Evolutionary conservation across 805 yeast species (phyloP).

Genomic region (Lipomyces yamanashiensis): DNA sequence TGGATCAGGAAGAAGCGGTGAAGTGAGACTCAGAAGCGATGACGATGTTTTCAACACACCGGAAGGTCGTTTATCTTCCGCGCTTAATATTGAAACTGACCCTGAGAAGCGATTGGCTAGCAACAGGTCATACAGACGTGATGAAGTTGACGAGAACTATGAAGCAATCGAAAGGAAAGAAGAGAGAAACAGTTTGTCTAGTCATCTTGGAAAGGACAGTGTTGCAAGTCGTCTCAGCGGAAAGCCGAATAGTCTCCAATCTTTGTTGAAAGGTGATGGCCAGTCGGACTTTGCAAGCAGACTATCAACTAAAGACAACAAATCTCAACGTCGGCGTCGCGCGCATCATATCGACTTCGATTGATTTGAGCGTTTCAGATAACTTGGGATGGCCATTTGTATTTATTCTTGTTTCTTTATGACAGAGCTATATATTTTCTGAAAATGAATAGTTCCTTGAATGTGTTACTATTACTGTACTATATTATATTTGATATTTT

Average conservation of each 20-base stretch:
- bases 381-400: background rate
- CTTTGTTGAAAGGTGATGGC: background rate
- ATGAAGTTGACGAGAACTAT: background rate
- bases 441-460: no score
- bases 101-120: constrained; percentile 4
- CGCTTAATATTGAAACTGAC: background rate
- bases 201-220: background rate
- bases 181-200: background rate
- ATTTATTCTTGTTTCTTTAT: background rate
- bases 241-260: background rate
- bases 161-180: background rate
- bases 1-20: background rate
- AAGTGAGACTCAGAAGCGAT: no score
- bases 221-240: constrained; percentile 6
- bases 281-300: constrained; percentile 16
- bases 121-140: background rate
- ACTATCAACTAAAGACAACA: background rate
- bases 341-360: constrained; percentile 36
- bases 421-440: background rate
- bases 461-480: no score
- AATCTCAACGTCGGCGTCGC: constrained; percentile 17
- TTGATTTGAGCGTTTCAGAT: background rate
- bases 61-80: constrained; percentile 4
- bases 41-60: constrained; percentile 5
- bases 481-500: background rate